Evolutionary conservation across 495 filamentous ascomycete species (phyloP), one percentile per base, ranked within the genome.

Genomic region (Xylaria curta): DNA sequence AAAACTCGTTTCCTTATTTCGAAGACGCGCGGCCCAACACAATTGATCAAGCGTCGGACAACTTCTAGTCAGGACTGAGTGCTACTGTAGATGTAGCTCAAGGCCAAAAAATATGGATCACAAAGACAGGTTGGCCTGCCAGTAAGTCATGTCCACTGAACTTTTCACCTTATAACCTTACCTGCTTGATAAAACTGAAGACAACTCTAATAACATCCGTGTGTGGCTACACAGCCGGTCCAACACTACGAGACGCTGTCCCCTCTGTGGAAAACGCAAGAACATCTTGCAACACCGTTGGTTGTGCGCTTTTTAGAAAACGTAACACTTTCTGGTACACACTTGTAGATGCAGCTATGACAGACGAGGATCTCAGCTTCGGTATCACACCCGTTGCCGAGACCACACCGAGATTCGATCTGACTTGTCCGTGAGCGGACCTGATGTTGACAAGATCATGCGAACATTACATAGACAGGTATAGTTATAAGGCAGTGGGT

Each of bases 121-220:
- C 92, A 44, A 93, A 95, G 85, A 94, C 92, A 42, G 93, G 93
- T 46, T 94, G 90, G 91, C 92, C 93, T 60, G 89, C 89, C 36
- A 84, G 81, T 76, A 91, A 92, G 59, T 75, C 15, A 81, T 80
- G 12, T 49, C 46, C 21, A 31, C 47, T 1, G 26, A 53, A 28
- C 24, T 9, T 36, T 19, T 21, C 15, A 28, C 24, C 38, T 6
- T 68, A 2, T n/a, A 1, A 46, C 15, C 56, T 8, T 46, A 9
- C 21, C 6, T 69, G 33, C 33, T 61, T 31, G 36, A 69, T 49
- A 7, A 12, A 36, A 31, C 13, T 47, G 7, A 28, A 12, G n/a
- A 44, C 31, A 3, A 13, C n/a, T 26, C 56, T 47, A 42, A 51
- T 72, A 56, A 76, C 28, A 42, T 26, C 33, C 24, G 19, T 21